Evolutionary conservation across 352 stramenopile species (phyloP).

Genomic region (Pythium graminicola): DNA sequence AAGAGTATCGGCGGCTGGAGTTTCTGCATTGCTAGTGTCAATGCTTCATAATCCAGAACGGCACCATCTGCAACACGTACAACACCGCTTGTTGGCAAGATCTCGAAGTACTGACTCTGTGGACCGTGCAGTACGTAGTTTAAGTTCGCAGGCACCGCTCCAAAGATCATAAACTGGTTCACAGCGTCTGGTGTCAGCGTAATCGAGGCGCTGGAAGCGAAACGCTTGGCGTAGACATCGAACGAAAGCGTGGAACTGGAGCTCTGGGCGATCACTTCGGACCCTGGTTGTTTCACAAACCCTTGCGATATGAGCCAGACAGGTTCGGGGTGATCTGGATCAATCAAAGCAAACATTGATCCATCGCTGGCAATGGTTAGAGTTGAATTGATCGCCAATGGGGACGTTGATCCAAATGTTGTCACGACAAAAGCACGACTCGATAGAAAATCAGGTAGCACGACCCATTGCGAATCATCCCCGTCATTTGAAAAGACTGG

Average conservation of each 20-base stretch:
- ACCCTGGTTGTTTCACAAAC: constrained; percentile 3
- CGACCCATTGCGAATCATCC: constrained; percentile 20
- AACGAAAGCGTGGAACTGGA: constrained; percentile 7
- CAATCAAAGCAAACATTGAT: constrained; percentile 17
- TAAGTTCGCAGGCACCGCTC: constrained; percentile 11
- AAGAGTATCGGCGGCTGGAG: constrained; percentile 5
- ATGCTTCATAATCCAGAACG: constrained; percentile 35
- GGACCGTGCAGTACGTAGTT: constrained; percentile 10
- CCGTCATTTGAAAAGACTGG: constrained; percentile 16
- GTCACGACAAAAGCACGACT: constrained; percentile 11
- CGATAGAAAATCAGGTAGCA: constrained; percentile 5
- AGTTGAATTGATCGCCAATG: constrained; percentile 5
- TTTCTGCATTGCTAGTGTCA: constrained; percentile 26
- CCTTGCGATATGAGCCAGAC: constrained; percentile 13
- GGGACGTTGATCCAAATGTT: not conserved
- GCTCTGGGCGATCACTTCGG: constrained; percentile 14
- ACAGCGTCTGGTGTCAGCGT: constrained; percentile 1
- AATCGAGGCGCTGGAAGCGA: constrained; percentile 1
- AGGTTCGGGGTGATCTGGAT: constrained; percentile 14
- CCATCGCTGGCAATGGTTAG: constrained; percentile 22
- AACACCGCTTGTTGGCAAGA: constrained; percentile 12
- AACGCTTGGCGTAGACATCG: constrained; percentile 20
- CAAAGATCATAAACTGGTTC: constrained; percentile 17
- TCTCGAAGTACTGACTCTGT: constrained; percentile 15
- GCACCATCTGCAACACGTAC: constrained; percentile 18